Base-by-base conservation (phyloP, 2,329 filamentous ascomycete genomes). In the Didymosphaeria variabile region DNA sequence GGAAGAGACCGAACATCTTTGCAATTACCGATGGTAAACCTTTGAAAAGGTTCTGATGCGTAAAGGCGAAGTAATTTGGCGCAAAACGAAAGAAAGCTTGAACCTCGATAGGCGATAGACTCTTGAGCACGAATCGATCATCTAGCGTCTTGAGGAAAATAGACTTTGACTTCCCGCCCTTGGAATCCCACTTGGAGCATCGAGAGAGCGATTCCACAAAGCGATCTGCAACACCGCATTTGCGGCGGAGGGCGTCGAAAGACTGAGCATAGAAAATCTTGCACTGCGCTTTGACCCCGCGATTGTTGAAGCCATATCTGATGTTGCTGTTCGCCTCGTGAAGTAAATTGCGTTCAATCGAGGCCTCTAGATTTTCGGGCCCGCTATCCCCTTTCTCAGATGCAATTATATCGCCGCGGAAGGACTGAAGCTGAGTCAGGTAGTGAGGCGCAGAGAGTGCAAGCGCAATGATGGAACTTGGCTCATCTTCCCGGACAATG, bases 231-330 rank as follows among this genome's bases (percentile, higher is more conserved):
- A 97, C 91, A 17, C 94, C 94, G 67, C 94, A 98, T 79, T 97
- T 97, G 59, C 92, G 88, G 58, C 95, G 89, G 42, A 99, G 85
- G 3, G 95, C 95, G 79, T 99, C 95, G 70, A 99, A 99, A 65
- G 97, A 95, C 77, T 98, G 95, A 0, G 95, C 95, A 72, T 96
- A 99, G 79, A 99, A 98, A 50, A 99, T 95, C 79, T 99, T 99
- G 83, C 96, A 98, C 53, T 94, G 90, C 87, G 97, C 97, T 71
- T 91, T 92, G 3, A 96, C 94, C n/a, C 91, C 89, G 0, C 94
- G 93, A 75, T 97, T 94, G 31, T 90, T 90, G 79, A 98, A 99
- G 62, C 97, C 93, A 75, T 97, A 99, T 74, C 96, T 96, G 67
- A 97, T 88, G 77, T 99, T 95, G 1, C 93, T 97, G 40, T 94